Evolutionary conservation across 495 filamentous ascomycete species (phyloP), one percentile per base, ranked within the genome.

Genomic region (Sporormia fimetaria): DNA sequence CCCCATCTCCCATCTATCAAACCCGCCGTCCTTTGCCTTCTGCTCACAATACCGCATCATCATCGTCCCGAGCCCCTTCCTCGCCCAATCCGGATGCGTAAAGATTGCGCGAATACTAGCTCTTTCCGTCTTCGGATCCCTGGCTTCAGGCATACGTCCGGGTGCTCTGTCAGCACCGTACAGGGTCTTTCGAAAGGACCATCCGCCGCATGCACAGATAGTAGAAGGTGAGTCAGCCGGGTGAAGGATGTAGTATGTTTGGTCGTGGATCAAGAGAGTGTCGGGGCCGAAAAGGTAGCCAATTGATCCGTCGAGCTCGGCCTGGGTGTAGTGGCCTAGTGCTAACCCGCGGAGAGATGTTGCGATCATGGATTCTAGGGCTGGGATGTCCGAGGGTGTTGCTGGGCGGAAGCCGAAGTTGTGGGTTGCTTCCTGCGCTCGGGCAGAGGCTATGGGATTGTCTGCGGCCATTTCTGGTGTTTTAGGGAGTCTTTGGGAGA

Each of bases 31-130:
- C 17, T 35, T 18, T 12, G 49, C 49, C 21, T 20, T 42, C 31
- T 14, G 37, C 39, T 52, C 49, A 22, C 49, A 52, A 26, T 52
- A 43, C 26, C 49, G 32, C 49, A 52, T 47, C 43, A 52, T 40
- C 49, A 47, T 52, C 6, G 42, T 51, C 8, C 48, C 48, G 32
- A 52, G 27, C 27, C 49, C 49, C 12, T 20, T 29, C 11, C 49
- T 21, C 22, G 39, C 38, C 35, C 28, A 52, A 3, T 36, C 38
- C 11, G 49, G 49, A 43, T 47, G 37, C 43, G 49, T 52, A 22
- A 52, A 52, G 17, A 52, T 52, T 4, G 49, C 49, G 11, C 49
- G 24, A 9, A 52, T 44, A 25, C 41, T 46, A 17, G 49, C 49
- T 2, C 49, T 24, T 12, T 47, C 42, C 4, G 16, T 39, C 15